Percentiles rank a stretch among this genome's conserved stretches.
phyloP scores from a whole-genome alignment of 768 basidiomycete species.

The Psilocybe azurescens region DNA sequence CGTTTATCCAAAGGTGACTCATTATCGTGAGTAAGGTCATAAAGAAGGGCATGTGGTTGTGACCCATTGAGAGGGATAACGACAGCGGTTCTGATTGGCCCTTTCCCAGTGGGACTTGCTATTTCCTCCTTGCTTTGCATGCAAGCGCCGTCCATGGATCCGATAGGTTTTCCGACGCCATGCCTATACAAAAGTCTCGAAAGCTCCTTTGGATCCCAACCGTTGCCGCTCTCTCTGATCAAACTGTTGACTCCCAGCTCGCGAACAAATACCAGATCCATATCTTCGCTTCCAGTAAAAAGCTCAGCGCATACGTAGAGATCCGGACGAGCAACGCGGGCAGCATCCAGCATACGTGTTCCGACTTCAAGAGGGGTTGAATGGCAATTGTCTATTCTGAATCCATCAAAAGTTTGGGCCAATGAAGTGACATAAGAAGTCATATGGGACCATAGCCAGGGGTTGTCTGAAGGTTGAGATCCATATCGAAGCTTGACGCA shows the following conservation, averaged over 20 bases:
- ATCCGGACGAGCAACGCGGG: slow-evolving; percentile 86
- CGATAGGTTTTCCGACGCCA: slow-evolving; percentile 93
- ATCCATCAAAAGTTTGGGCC: slow-evolving; percentile 89
- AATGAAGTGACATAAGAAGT: slow-evolving; percentile 80
- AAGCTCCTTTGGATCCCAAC: slow-evolving; percentile 86
- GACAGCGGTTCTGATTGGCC: slow-evolving; percentile 72
- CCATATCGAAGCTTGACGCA: slow-evolving; percentile 99
- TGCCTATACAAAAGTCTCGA: slow-evolving; percentile 88
- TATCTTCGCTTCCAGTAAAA: slow-evolving; percentile 95
- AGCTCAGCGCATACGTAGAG: slow-evolving; percentile 98
- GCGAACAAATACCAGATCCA: slow-evolving; percentile 90
- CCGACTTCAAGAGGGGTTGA: slow-evolving; percentile 98
- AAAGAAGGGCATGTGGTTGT: slow-evolving; percentile 89
- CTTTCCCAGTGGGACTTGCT: slow-evolving; percentile 82
- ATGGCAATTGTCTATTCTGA: slow-evolving; percentile 98
- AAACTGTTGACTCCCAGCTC: slow-evolving; percentile 92
- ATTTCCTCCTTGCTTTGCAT: slow-evolving; percentile 79
- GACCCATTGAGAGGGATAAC: slow-evolving; percentile 87
- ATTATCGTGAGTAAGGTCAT: slow-evolving; percentile 98
- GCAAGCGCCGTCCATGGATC: slow-evolving; percentile 94
- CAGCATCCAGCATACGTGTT: slow-evolving; percentile 91
- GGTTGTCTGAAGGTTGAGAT: slow-evolving; percentile 75
- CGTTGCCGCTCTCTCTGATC: slow-evolving; percentile 95
- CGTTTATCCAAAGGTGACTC: slow-evolving; percentile 90
- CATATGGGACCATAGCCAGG: slow-evolving; percentile 96